Evolutionary conservation across 148 eudicot species (phyloP).

Genomic region (Tetragonia tetragonoides): DNA sequence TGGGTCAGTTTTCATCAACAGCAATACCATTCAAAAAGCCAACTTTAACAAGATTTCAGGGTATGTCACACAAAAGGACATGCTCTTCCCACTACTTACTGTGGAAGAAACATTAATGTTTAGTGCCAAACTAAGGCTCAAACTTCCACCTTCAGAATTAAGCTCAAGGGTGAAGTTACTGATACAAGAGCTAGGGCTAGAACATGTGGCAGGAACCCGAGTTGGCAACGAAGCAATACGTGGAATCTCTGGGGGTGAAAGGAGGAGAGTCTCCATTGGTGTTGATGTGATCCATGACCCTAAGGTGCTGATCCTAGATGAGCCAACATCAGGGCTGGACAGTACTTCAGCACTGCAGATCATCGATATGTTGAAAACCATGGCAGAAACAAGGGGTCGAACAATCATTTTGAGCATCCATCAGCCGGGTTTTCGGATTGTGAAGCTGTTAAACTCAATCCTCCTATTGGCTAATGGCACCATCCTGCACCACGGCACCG

Average conservation of each 20-base stretch:
- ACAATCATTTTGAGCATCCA: conserved; percentile 84
- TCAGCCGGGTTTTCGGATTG: conserved; percentile 91
- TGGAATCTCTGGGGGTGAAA: conserved; percentile 91
- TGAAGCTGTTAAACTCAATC: conserved; percentile 69
- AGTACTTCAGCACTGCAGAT: conserved; percentile 89
- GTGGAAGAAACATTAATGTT: conserved; percentile 85
- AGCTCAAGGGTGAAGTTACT: conserved; percentile 52
- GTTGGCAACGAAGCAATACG: conserved; percentile 73
- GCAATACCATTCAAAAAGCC: conserved; percentile 46
- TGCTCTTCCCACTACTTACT: conserved; percentile 86
- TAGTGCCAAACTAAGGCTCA: conserved; percentile 64
- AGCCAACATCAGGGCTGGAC: conserved; percentile 95
- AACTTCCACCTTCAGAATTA: conserved; percentile 43
- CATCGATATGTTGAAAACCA: conserved; percentile 75
- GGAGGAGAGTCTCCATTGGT: conserved; percentile 91
- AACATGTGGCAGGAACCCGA: conserved; percentile 57
- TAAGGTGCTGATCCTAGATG: conserved; percentile 77
- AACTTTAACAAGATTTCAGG: conserved; percentile 80
- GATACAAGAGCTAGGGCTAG: conserved; percentile 72
- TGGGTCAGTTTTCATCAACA: conserved; percentile 57
- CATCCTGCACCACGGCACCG: conserved; percentile 74
- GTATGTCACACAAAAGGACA: conserved; percentile 90
- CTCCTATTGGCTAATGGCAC: conserved; percentile 78
- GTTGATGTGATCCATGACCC: conserved; percentile 93
- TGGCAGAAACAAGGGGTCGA: conserved; percentile 78